Conservation (phyloP, 192 early-diverging fungal genomes). For the Obelidium mucronatum region DNA sequence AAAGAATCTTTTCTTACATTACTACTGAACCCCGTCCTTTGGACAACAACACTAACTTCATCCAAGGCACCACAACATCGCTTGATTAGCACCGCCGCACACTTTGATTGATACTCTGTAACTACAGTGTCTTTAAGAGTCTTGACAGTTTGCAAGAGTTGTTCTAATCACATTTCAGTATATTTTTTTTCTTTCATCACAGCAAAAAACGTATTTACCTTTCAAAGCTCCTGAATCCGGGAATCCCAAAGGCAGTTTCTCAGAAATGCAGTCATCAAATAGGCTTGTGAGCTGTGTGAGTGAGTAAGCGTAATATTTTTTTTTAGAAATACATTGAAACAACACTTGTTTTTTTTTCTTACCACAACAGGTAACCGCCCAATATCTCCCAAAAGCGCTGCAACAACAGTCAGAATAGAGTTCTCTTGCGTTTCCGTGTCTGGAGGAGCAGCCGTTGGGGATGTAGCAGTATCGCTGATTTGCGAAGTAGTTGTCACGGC, state of each 20-base stretch:
- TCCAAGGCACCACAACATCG: slow-evolving; percentile 32
- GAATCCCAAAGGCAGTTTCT: slow-evolving; percentile 9
- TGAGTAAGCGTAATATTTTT: too few relatives aligned
- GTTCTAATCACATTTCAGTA: too few relatives aligned
- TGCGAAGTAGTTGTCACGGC: background rate
- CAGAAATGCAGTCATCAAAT: slow-evolving; percentile 11
- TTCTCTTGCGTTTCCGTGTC: slow-evolving; percentile 45
- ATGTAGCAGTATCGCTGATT: too few relatives aligned
- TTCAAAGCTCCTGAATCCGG: slow-evolving; percentile 1
- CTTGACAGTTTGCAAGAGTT: background rate
- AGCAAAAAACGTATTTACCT: too few relatives aligned
- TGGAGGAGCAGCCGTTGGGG: slow-evolving; percentile 4
- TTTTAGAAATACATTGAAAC: background rate
- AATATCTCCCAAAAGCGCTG: slow-evolving; percentile 50
- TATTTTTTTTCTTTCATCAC: too few relatives aligned
- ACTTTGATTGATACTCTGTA: slow-evolving; percentile 16
- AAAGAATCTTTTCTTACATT: background rate
- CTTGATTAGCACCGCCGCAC: background rate
- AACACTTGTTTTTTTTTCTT: background rate
- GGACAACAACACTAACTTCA: slow-evolving; percentile 30
- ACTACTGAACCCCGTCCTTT: slow-evolving; percentile 32
- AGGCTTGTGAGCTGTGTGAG: background rate
- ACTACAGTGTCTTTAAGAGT: background rate
- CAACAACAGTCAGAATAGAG: slow-evolving; percentile 34
- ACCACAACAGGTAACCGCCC: background rate